Conservation (phyloP, 2,329 filamentous ascomycete species). For the Akanthomyces muscarius region DNA sequence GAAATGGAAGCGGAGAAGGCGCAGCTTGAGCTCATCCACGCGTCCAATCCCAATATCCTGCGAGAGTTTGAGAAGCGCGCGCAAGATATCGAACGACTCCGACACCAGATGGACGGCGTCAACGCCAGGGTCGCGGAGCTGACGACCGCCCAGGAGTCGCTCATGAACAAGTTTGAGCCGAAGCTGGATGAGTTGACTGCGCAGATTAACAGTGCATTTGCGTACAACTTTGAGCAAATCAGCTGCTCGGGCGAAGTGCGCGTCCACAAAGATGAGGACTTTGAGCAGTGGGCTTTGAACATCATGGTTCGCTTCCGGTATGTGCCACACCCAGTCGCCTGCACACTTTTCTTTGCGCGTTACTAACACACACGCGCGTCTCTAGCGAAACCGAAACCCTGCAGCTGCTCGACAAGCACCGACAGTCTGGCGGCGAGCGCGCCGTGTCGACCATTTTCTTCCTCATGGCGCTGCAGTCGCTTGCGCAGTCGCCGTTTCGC, state of each 20-base stretch:
- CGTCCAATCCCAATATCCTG: slow-evolving; percentile 70
- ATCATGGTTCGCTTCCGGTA: slow-evolving; percentile 94
- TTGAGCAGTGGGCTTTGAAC: slow-evolving; percentile 89
- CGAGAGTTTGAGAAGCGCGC: slow-evolving; percentile 72
- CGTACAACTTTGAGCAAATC: slow-evolving; percentile 90
- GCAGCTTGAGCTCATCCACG: slow-evolving; percentile 75
- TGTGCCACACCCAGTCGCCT: slow-evolving; percentile 24
- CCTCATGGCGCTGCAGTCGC: slow-evolving; percentile 92
- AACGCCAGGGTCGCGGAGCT: slow-evolving; percentile 53
- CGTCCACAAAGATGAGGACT: slow-evolving; percentile 86
- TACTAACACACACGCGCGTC: slow-evolving; percentile 12
- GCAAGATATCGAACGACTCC: slow-evolving; percentile 63
- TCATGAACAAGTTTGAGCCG: slow-evolving; percentile 78
- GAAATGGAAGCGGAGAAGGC: slow-evolving; percentile 72
- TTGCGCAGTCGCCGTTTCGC: slow-evolving; percentile 91
- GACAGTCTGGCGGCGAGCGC: slow-evolving; percentile 93
- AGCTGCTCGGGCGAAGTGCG: slow-evolving; percentile 88
- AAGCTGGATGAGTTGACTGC: slow-evolving; percentile 70
- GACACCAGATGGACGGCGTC: slow-evolving; percentile 51
- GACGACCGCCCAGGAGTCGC: slow-evolving; percentile 54
- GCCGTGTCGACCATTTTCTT: slow-evolving; percentile 98
- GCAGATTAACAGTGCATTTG: slow-evolving; percentile 86
- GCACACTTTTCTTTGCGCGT: slow-evolving; percentile 2
- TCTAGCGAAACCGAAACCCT: slow-evolving; percentile 72
- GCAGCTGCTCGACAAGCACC: slow-evolving; percentile 81